Evolutionary conservation across 352 stramenopile genomes (phyloP).

Genomic region (Globisporangium nodosum): DNA sequence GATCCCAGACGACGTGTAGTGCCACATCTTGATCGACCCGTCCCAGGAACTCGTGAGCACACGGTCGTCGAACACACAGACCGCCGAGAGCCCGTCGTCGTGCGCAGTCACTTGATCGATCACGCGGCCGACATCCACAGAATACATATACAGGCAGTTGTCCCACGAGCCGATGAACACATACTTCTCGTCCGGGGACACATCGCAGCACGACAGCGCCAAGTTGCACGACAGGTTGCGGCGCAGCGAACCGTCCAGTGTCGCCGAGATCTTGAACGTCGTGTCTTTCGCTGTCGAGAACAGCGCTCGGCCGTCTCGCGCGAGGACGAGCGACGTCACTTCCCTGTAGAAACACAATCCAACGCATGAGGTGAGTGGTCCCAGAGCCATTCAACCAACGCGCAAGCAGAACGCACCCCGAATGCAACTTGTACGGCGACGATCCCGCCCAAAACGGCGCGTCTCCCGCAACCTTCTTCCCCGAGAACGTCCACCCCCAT

Average conservation of each 20-base stretch:
- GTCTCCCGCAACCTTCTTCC: constrained; percentile 28
- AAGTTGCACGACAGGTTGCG: constrained; percentile 73
- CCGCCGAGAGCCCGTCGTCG: constrained; percentile 66
- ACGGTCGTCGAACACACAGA: constrained; percentile 74
- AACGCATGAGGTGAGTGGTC: not conserved
- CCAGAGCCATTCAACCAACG: not conserved
- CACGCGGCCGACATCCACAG: constrained; percentile 72
- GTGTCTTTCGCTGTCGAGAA: constrained; percentile 74
- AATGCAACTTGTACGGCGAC: constrained; percentile 61
- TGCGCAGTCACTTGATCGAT: constrained; percentile 79
- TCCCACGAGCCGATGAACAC: constrained; percentile 82
- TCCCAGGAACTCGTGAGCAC: constrained; percentile 73
- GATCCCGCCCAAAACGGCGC: constrained; percentile 56
- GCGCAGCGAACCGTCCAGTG: constrained; percentile 51
- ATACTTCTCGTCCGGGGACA: constrained; percentile 78
- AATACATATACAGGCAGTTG: constrained; percentile 87
- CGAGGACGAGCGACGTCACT: constrained; percentile 62
- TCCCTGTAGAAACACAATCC: constrained; percentile 28
- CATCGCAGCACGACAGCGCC: constrained; percentile 70
- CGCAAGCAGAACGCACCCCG: constrained; percentile 31
- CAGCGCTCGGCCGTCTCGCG: constrained; percentile 50
- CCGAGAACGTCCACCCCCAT: constrained; percentile 73
- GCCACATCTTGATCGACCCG: constrained; percentile 76
- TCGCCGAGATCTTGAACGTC: constrained; percentile 74
- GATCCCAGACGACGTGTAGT: constrained; percentile 65